Evolutionary conservation across 2,329 filamentous ascomycete species (phyloP).

Genomic region (Diplodia intermedia): DNA sequence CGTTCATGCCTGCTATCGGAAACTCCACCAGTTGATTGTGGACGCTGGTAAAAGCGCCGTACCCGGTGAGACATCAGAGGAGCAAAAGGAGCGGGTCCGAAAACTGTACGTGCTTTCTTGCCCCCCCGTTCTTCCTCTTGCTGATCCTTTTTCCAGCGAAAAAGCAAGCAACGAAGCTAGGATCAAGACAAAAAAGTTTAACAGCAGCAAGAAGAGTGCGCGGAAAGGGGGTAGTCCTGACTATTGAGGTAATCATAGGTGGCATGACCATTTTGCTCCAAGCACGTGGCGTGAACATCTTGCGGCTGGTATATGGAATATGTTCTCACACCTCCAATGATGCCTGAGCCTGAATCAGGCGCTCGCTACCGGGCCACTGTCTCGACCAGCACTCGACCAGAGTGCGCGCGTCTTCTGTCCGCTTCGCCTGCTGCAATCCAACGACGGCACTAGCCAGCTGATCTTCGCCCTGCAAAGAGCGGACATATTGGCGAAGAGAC

Average conservation of each 20-base stretch:
- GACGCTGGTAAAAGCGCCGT: constrained; percentile 59
- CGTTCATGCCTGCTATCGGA: constrained; percentile 64
- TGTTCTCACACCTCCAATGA: constrained; percentile 16
- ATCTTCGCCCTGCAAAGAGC: constrained; percentile 33
- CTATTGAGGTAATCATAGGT: constrained; percentile 3
- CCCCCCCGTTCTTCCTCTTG: constrained; percentile 32
- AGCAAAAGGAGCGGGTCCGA: constrained; percentile 62
- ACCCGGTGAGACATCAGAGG: constrained; percentile 66
- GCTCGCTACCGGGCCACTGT: constrained; percentile 31
- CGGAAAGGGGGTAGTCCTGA: constrained; percentile 49
- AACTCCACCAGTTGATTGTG: constrained; percentile 62
- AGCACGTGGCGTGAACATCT: not conserved
- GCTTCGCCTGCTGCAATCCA: constrained; percentile 12
- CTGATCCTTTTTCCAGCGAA: constrained; percentile 52
- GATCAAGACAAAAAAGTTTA: constrained; percentile 65
- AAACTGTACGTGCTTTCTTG: constrained; percentile 53
- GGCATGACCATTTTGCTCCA: not conserved
- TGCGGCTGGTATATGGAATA: not conserved
- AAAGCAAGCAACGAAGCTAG: constrained; percentile 64
- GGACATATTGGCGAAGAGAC: constrained; percentile 48
- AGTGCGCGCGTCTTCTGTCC: constrained; percentile 40
- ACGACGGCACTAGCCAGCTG: constrained; percentile 15
- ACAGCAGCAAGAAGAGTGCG: constrained; percentile 67
- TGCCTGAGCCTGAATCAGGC: constrained; percentile 18
- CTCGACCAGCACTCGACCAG: constrained; percentile 38